Conservation (phyloP, 257 asterid genomes). For the Agastache rugosa region DNA sequence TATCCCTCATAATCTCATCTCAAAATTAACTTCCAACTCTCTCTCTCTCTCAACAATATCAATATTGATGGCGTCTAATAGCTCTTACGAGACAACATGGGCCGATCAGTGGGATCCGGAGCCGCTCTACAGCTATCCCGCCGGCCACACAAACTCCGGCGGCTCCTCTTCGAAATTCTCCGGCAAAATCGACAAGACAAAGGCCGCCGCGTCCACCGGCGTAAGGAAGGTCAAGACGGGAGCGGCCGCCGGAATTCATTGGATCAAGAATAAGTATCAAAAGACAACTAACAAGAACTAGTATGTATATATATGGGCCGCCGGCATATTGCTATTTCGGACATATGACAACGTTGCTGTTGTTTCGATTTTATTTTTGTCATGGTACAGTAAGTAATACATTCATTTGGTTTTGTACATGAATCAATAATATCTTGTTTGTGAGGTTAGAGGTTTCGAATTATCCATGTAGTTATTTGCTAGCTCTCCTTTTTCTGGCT, state of each 20-base stretch:
- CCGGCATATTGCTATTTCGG: not conserved
- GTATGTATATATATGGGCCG: not conserved
- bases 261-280: slow-evolving; percentile 77
- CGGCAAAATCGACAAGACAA: slow-evolving; percentile 55
- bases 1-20: not conserved
- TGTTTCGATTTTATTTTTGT: not conserved
- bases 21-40: not conserved
- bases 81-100: slow-evolving; percentile 74
- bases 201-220: slow-evolving; percentile 71
- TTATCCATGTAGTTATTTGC: too few species aligned
- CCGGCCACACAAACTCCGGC: slow-evolving; percentile 29
- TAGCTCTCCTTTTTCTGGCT: too few species aligned
- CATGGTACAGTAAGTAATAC: too few species aligned
- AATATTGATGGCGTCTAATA: slow-evolving; percentile 33
- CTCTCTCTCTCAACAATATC: not conserved
- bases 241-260: slow-evolving; percentile 66
- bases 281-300: slow-evolving; percentile 58
- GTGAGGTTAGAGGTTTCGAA: too few species aligned
- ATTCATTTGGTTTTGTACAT: slow-evolving; percentile 33
- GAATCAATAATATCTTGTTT: slow-evolving; percentile 11
- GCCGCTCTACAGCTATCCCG: slow-evolving; percentile 44
- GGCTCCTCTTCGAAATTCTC: slow-evolving; percentile 44
- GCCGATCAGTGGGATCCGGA: slow-evolving; percentile 84
- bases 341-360: not conserved
- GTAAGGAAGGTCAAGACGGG: slow-evolving; percentile 77